A percentile compares a stretch with the other conserved stretches of the same genome.
Evolutionary conservation across 2,329 filamentous ascomycete species (phyloP).

Genomic region (Fusarium musae): DNA sequence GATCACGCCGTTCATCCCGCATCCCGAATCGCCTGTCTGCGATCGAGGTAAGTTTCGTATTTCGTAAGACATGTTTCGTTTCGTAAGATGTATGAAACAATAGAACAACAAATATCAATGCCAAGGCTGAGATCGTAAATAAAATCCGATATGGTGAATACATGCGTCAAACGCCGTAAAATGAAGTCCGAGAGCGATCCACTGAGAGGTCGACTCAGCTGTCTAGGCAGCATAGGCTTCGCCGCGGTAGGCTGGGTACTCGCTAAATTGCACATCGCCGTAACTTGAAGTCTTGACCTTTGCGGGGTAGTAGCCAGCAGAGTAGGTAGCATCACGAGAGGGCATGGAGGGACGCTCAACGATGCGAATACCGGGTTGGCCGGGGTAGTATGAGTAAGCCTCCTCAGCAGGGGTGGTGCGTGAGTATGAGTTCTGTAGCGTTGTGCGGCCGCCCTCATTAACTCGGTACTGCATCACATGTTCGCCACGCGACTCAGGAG

Average conservation of each 20-base stretch:
- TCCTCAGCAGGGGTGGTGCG: conserved; percentile 44
- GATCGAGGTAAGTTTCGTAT: conserved; percentile 44
- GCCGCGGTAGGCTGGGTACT: conserved; percentile 42
- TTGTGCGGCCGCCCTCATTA: conserved; percentile 42
- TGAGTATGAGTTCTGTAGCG: conserved; percentile 44
- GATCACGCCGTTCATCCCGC: conserved; percentile 43
- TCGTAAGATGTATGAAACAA: conserved; percentile 45
- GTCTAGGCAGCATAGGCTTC: conserved; percentile 37
- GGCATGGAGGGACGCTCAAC: conserved; percentile 48
- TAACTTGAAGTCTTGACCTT: conserved; percentile 52
- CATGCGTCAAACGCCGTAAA: conserved; percentile 43
- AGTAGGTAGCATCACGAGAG: conserved; percentile 48
- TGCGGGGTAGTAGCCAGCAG: conserved; percentile 36
- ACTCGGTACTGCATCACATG: conserved; percentile 47
- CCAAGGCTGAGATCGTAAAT: conserved; percentile 26
- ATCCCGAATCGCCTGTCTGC: conserved; percentile 40
- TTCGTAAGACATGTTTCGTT: conserved; percentile 50
- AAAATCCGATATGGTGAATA: conserved; percentile 40
- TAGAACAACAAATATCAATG: conserved; percentile 35
- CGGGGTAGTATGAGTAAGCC: conserved; percentile 37
- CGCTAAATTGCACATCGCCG: conserved; percentile 50
- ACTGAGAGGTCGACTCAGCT: background rate
- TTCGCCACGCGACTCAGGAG: conserved; percentile 46
- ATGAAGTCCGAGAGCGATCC: conserved; percentile 33
- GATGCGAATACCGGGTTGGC: conserved; percentile 28